These are phyloP conservation scores for Arctostaphylos glauca DNA, from an alignment of 148 eudicot genomes.

Conservation along the genomic window DNA sequence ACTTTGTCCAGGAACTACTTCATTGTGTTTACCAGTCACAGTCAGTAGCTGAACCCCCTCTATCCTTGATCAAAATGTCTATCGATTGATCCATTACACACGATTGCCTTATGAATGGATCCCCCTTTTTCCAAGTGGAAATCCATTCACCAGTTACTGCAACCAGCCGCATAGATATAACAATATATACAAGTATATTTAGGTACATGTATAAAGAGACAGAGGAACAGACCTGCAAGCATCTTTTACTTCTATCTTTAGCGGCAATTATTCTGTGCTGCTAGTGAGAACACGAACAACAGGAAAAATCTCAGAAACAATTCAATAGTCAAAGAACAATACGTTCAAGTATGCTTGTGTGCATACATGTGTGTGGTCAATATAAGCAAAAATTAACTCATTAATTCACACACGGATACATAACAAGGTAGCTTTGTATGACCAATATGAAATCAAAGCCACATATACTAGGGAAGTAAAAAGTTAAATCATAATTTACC, in stretches of 20 bases:
- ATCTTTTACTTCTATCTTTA: neutral
- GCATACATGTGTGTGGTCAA: too few species aligned
- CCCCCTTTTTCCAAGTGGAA: neutral
- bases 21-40: neutral
- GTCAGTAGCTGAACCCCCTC: too few species aligned
- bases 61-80: too few species aligned
- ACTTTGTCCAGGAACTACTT: neutral
- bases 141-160: neutral
- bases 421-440: too few species aligned
- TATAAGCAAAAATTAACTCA: too few species aligned
- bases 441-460: too few species aligned
- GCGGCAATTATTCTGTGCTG: neutral
- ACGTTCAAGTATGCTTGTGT: neutral
- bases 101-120: neutral
- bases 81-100: neutral
- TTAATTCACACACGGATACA: too few species aligned
- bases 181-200: neutral
- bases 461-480: too few species aligned
- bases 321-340: neutral
- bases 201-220: neutral
- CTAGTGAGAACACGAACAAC: neutral
- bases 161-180: neutral
- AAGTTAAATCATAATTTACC: too few species aligned
- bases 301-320: neutral
- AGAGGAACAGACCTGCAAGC: constrained; percentile 8